These are phyloP conservation scores for Colletotrichum lupini DNA, from an alignment of 2,329 filamentous ascomycete genomes.

Conservation along the genomic window DNA sequence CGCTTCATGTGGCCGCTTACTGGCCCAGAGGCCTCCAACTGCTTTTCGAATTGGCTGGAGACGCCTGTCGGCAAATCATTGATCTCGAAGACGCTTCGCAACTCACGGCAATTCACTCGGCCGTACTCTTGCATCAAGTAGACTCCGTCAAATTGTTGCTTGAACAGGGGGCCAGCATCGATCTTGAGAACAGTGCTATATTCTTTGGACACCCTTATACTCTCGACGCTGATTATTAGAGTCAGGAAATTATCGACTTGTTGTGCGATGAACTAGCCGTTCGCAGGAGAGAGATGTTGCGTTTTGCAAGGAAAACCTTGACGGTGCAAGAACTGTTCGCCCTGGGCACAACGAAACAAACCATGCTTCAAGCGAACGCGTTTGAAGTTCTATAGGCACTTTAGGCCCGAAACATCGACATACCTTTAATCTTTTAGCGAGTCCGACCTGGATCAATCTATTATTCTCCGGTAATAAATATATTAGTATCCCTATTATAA, in stretches of 20 bases:
- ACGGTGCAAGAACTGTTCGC: background rate
- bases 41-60: background rate
- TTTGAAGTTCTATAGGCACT: background rate
- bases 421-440: background rate
- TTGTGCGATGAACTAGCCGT: background rate
- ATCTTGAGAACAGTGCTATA: background rate
- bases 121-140: too few species aligned
- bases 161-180: background rate
- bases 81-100: background rate
- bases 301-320: background rate
- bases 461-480: background rate
- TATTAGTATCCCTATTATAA: too few species aligned
- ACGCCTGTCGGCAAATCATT: background rate
- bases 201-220: background rate
- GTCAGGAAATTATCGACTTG: background rate
- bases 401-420: fast-evolving
- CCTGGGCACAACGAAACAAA: background rate
- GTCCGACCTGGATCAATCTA: background rate
- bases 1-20: background rate
- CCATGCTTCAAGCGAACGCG: background rate
- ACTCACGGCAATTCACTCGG: background rate
- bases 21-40: background rate
- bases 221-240: background rate
- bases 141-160: too few species aligned
- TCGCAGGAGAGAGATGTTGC: background rate